These are phyloP conservation scores for Hypomyces perniciosus DNA, from an alignment of 2,329 filamentous ascomycete genomes.

Conservation along the genomic window DNA sequence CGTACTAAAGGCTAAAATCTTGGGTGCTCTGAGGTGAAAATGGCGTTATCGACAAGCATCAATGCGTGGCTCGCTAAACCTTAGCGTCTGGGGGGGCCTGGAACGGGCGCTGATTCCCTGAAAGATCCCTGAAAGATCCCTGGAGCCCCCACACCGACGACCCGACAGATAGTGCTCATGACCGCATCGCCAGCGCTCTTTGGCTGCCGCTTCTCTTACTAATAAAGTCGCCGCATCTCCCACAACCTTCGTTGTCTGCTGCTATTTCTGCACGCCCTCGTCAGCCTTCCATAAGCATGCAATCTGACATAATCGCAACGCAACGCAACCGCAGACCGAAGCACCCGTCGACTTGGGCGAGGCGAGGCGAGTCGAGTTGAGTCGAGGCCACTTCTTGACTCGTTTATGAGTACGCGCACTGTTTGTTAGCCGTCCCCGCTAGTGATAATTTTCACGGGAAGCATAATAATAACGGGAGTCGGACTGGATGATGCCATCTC, in stretches of 20 bases:
- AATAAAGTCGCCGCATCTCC: background rate
- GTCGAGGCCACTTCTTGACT: no score
- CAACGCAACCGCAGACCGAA: no score
- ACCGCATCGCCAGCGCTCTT: background rate
- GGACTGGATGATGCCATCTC: no score
- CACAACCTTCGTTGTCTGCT: background rate
- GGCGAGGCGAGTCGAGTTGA: no score
- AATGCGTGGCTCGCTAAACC: constrained; percentile 9
- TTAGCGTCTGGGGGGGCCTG: constrained; percentile 6
- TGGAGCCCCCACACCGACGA: constrained; percentile 11
- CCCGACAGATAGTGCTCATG: constrained; percentile 3
- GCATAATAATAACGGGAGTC: no score
- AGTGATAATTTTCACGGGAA: no score
- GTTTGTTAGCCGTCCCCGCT: no score
- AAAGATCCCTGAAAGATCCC: background rate
- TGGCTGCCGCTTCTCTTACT: background rate
- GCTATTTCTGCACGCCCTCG: no score
- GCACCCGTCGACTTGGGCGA: no score
- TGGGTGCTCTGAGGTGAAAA: constrained; percentile 33
- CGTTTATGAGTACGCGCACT: no score
- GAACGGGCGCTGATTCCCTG: background rate
- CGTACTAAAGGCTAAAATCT: constrained; percentile 1
- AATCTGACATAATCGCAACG: no score
- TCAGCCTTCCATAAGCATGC: no score
- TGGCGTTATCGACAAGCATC: constrained; percentile 29